Percentiles rank a stretch among this genome's conserved stretches.
phyloP scores from a whole-genome alignment of 2,329 filamentous ascomycete species.

The Tolypocladium tropicale region DNA sequence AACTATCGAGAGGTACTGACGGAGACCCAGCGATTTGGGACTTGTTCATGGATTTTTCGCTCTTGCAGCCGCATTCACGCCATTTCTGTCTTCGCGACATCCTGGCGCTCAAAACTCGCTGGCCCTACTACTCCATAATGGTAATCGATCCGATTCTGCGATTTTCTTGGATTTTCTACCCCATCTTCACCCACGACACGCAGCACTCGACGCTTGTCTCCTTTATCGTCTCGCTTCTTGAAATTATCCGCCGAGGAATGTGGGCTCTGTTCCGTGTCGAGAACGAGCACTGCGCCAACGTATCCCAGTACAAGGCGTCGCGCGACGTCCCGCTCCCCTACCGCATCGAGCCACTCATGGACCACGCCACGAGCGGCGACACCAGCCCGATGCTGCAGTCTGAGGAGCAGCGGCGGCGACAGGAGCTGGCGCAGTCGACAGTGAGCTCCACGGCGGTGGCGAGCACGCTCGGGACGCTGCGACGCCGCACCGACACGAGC shows the following conservation, averaged over 20 bases:
- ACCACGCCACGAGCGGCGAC: slow-evolving; percentile 30
- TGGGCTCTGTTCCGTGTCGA: slow-evolving; percentile 94
- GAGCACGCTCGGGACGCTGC: slow-evolving; percentile 11
- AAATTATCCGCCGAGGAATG: slow-evolving; percentile 75
- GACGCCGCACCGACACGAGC: slow-evolving; percentile 21
- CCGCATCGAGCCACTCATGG: slow-evolving; percentile 40
- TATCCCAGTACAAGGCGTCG: slow-evolving; percentile 79
- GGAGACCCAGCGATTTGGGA: slow-evolving; percentile 68
- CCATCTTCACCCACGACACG: slow-evolving; percentile 66
- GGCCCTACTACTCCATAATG: slow-evolving; percentile 84
- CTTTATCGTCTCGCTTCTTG: slow-evolving; percentile 67
- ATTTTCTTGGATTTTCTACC: slow-evolving; percentile 92
- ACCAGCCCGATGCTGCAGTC: slow-evolving; percentile 7
- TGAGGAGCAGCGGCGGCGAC: slow-evolving; percentile 9
- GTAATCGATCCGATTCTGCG: slow-evolving; percentile 72
- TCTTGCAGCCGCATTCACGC: slow-evolving; percentile 67
- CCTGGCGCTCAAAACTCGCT: slow-evolving; percentile 65
- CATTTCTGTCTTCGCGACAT: slow-evolving; percentile 64
- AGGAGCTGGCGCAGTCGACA: slow-evolving; percentile 3
- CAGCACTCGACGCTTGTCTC: slow-evolving; percentile 79
- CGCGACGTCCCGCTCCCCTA: slow-evolving; percentile 84
- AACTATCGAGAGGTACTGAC: background rate
- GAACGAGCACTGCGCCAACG: slow-evolving; percentile 94
- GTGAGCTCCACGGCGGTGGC: slow-evolving; percentile 12
- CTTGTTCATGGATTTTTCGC: slow-evolving; percentile 88